Evolutionary conservation across 441 rosid species (phyloP), one percentile per base, ranked within the genome.

Genomic region (Syzygium malaccense): DNA sequence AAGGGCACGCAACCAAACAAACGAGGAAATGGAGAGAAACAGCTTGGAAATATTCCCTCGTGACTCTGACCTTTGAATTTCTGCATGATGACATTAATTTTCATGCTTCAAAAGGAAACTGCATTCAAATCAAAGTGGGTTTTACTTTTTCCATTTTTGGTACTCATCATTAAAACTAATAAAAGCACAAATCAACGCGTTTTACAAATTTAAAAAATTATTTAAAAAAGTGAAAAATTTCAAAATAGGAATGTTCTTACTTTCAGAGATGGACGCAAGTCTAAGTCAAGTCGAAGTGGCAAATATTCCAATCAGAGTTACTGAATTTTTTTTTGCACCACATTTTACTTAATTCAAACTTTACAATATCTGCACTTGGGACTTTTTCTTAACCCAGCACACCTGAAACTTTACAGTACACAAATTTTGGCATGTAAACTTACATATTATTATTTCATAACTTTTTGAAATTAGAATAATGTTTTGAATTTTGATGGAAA

Each of bases 401-500:
- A 55, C 9, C 57, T 18, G 25, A 30, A 18, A 32, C 45, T 66
- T 25, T 3, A 18, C 0, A 0, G 1, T 17, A 37, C 10, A 18
- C 4, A 32, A 18, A 19, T 66, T 18, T 18, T 18, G 41, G 33
- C 25, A 8, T 32, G 45, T 18, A n/a, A 6, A 3, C 14, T 8
- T 8, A n/a, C 19, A n/a, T 62, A n/a, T 62, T n/a, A n/a, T n/a
- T 30, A 9, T 7, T 62, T n/a, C 37, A 18, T 32, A 20, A 32
- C 4, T 20, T 32, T 32, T 66, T 66, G 8, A 66, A 66, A 66
- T 33, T 18, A 32, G 14, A 66, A 18, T 18, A 18, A 66, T 18
- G 4, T 66, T 5, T 9, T 10, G 33, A 66, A 66, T 19, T 10
- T 33, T 33, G 48, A 5, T 0, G 0, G 14, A 33, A 68, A 33